Conservation (phyloP, 2,329 filamentous ascomycete genomes). For the Fusarium vanettenii region DNA sequence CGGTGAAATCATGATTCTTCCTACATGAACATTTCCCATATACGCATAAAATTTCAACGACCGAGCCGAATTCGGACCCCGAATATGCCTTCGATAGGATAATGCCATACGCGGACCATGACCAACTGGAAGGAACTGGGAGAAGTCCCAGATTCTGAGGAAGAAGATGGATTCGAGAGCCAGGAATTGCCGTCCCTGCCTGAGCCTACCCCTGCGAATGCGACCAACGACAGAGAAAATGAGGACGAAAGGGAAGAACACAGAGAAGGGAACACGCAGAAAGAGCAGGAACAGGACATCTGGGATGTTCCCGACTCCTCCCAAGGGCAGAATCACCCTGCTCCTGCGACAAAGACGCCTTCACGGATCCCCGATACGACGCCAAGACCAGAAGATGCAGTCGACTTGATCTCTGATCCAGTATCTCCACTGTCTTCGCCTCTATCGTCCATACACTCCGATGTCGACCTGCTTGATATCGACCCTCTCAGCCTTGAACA, state of each 20-base stretch:
- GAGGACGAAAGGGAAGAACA: neutral
- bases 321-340: constrained; percentile 27
- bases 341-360: constrained; percentile 1
- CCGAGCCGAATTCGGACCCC: neutral
- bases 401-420: neutral
- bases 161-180: constrained; percentile 57
- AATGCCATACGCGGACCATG: constrained; percentile 52
- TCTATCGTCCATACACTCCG: constrained; percentile 48
- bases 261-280: neutral
- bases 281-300: constrained; percentile 39
- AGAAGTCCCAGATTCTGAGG: constrained; percentile 64
- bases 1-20: constrained; percentile 16
- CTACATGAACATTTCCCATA: constrained; percentile 2
- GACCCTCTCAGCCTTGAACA: constrained; percentile 27
- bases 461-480: constrained; percentile 39
- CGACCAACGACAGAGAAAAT: neutral
- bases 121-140: constrained; percentile 62
- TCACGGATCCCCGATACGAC: constrained; percentile 9
- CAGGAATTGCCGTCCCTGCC: constrained; percentile 38
- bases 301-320: constrained; percentile 55
- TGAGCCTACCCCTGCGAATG: neutral
- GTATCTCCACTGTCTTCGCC: constrained; percentile 47
- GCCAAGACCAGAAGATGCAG: constrained; percentile 2
- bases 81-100: constrained; percentile 34
- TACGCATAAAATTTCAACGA: neutral